Evolutionary conservation across 345 rosid genomes (phyloP).

Genomic region (Limnanthes douglasii): DNA sequence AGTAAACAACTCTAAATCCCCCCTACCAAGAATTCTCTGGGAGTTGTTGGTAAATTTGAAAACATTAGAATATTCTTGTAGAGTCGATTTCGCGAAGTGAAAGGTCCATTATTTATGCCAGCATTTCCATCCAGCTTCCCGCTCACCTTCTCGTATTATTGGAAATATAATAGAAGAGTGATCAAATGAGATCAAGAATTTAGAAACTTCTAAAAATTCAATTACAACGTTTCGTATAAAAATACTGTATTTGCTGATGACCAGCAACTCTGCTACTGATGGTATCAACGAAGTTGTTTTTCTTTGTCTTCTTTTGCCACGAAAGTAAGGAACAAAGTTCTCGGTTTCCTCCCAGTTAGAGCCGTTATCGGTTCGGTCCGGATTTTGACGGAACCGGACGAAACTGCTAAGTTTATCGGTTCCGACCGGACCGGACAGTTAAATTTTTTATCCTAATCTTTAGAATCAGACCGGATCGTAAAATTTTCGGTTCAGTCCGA

Average conservation of each 20-base stretch:
- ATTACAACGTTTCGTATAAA: slow-evolving; percentile 4
- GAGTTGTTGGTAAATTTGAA: slow-evolving; percentile 23
- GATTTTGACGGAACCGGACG: too few species aligned
- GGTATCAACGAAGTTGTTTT: slow-evolving; percentile 15
- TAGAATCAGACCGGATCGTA: too few species aligned
- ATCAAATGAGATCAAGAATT: too few species aligned
- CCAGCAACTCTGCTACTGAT: slow-evolving; percentile 7
- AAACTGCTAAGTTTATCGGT: too few species aligned
- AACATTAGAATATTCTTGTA: slow-evolving; percentile 20
- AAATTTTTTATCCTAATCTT: too few species aligned
- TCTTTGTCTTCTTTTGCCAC: slow-evolving; percentile 4
- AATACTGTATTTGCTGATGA: slow-evolving; percentile 13
- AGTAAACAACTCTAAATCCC: slow-evolving; percentile 30
- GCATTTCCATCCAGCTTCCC: slow-evolving; percentile 1
- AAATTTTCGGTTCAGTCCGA: too few species aligned
- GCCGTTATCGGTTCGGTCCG: too few species aligned
- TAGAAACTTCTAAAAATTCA: slow-evolving; percentile 6
- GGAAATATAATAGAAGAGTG: too few species aligned
- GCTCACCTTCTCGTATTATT: background rate
- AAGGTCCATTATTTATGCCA: background rate
- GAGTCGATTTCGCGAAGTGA: slow-evolving; percentile 5
- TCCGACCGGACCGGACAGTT: too few species aligned
- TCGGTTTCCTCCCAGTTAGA: slow-evolving; percentile 20
- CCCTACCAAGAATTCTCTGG: slow-evolving; percentile 22
- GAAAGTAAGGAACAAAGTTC: slow-evolving; percentile 6